Evolutionary conservation across 1,284 basidiomycete genomes (phyloP), one percentile per base, ranked within the genome.

Genomic region (Heliocybe sulcata): DNA sequence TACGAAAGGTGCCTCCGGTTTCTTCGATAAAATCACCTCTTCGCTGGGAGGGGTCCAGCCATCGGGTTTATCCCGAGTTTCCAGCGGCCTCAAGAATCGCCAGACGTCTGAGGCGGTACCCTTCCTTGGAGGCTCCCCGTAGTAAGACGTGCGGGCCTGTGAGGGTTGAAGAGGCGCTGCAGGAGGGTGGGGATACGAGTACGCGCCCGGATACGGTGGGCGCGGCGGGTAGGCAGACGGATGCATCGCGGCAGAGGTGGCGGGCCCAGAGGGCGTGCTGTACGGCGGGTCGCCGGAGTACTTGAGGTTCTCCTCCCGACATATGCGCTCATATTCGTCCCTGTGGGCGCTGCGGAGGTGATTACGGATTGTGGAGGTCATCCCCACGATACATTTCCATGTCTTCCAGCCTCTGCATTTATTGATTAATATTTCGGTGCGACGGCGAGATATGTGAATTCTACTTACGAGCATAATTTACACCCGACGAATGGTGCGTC

Each of bases 401-500:
- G 27, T 29, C 47, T 49, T 49, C 47, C 47, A 49, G 47, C 27
- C 23, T 49, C 47, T 49, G 47, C 6, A 8, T 25, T 26, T 25
- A 49, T 25, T 6, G 22, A n/a, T 49, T 22, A 49, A 26, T 49
- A 49, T 26, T 49, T 12, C 6, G 23, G 25, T 6, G 20, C 6
- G 47, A 12, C 8, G 3, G 27, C 25, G 14, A 49, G 8, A 4
- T 8, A 29, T 26, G 6, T 19, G 23, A 49, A 26, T 25, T n/a
- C 22, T 16, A 49, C 47, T 8, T 49, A 49, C 47, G 47, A 6
- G 47, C 47, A 49, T 12, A 49, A 29, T 29, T 29, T 25, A 29
- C 47, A 49, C 25, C 47, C 47, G 47, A 49, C 47, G n/a, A 49
- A 49, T 3, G 47, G 47, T 16, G 27, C 47, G 20, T 49, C 47